Conservation (phyloP, 2,329 filamentous ascomycete genomes). For the Monosporascus ibericus region DNA sequence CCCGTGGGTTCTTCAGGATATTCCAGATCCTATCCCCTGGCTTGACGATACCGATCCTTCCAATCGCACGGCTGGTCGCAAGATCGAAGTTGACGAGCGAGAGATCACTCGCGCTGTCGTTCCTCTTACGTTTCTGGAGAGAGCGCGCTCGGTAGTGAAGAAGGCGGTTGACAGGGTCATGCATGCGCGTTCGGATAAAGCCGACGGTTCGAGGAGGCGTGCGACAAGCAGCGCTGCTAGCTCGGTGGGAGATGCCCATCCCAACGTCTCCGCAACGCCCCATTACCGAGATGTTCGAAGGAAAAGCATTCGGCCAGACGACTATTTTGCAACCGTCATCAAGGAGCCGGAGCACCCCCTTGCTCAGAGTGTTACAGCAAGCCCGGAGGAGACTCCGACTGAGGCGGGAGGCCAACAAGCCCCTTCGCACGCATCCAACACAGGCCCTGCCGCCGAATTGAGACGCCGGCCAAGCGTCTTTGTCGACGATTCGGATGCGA, state of each 20-base stretch:
- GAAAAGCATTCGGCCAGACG: slow-evolving; percentile 46
- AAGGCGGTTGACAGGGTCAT: slow-evolving; percentile 60
- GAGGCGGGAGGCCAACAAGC: slow-evolving; percentile 22
- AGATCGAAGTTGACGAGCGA: slow-evolving; percentile 85
- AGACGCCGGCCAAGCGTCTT: slow-evolving; percentile 28
- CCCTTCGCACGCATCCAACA: slow-evolving; percentile 33
- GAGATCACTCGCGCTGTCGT: slow-evolving; percentile 89
- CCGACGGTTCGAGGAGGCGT: slow-evolving; percentile 49
- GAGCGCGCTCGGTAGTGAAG: slow-evolving; percentile 72
- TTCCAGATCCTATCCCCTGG: slow-evolving; percentile 72
- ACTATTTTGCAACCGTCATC: slow-evolving; percentile 43
- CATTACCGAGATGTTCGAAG: slow-evolving; percentile 48
- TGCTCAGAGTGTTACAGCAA: slow-evolving; percentile 67
- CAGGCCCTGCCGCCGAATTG: slow-evolving; percentile 30
- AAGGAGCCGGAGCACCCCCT: slow-evolving; percentile 62
- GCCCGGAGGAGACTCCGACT: slow-evolving; percentile 47
- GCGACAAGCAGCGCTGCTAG: slow-evolving; percentile 60
- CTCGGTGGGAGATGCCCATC: slow-evolving; percentile 51
- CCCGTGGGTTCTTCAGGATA: slow-evolving; percentile 78
- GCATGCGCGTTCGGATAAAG: slow-evolving; percentile 52
- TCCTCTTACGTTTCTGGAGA: slow-evolving; percentile 79
- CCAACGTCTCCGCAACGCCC: slow-evolving; percentile 42
- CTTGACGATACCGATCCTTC: slow-evolving; percentile 90
- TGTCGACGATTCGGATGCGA: slow-evolving; percentile 29
- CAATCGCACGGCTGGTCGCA: slow-evolving; percentile 69